Evolutionary conservation across 2,329 filamentous ascomycete species (phyloP), one percentile per base, ranked within the genome.

Genomic region (Colletotrichum sp.): DNA sequence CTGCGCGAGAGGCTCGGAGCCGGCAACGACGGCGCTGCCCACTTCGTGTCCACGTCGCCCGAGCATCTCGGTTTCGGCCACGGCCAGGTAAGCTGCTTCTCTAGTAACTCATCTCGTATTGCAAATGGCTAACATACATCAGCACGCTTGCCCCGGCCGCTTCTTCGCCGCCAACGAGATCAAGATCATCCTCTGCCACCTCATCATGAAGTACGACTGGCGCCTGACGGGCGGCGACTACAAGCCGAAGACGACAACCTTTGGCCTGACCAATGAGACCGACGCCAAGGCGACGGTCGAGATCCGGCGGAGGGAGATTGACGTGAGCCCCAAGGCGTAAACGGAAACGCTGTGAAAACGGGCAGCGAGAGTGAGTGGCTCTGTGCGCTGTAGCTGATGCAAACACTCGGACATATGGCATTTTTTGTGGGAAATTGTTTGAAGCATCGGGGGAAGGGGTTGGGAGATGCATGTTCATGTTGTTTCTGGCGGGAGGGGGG

Each of bases 91-190:
- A 52, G n/a, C 4, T 3, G 12, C 6, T 52, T 52, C 44, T 49
- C 5, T 5, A 44, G 5, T 3, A 6, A n/a, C 16, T 16, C 5
- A 5, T 44, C 1, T 44, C 3, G 13, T 5, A 18, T 49, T 10
- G 9, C 3, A 49, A 6, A n/a, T 8, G 44, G 44, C 44, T 52
- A 52, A 52, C n/a, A 8, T 13, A 4, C n/a, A 8, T 15, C n/a
- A 78, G 26, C 83, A 85, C 71, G 82, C 85, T 3, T 86, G 85
- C 72, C 85, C 85, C 1, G 85, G 85, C 0, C 77, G 85, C 7
- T 86, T 85, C 77, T 85, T 85, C 79, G 84, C 84, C 3, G 80
- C 79, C 18, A 82, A 83, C 71, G 82, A 85, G 78, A 80, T 86
- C 26, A 85, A 86, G 80, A 78, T 85, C 24, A 49, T 81, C n/a